These are phyloP conservation scores for Cercospora beticola DNA, from an alignment of 2,329 filamentous ascomycete species.

Conservation along the genomic window DNA sequence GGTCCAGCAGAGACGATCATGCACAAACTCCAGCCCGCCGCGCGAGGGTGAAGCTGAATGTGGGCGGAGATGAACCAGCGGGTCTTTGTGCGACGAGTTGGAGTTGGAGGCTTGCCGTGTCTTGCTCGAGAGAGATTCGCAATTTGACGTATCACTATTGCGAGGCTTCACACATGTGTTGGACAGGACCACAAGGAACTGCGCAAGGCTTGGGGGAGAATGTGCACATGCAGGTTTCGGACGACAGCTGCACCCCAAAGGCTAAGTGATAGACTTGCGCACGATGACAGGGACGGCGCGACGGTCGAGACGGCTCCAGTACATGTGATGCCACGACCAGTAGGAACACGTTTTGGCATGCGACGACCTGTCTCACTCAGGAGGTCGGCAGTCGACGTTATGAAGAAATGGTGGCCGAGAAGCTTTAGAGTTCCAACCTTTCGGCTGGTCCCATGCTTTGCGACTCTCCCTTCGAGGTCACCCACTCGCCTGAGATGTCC, in stretches of 20 bases:
- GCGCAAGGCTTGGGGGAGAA: not conserved
- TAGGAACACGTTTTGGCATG: not conserved
- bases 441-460: not conserved
- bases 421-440: not conserved
- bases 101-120: not conserved
- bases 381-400: not conserved
- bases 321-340: not conserved
- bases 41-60: not conserved
- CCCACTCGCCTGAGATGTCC: not conserved
- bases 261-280: not conserved
- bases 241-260: not conserved
- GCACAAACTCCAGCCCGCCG: not conserved
- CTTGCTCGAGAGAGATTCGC: not conserved
- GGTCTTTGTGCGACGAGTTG: conserved; percentile 1
- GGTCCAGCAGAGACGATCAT: not conserved
- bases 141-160: not conserved
- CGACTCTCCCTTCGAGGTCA: not conserved
- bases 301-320: not conserved
- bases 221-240: not conserved
- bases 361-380: not conserved
- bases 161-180: not conserved
- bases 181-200: not conserved
- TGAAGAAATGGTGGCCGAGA: not conserved
- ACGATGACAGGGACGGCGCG: not conserved
- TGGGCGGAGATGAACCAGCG: conserved; percentile 3